phyloP scores from a whole-genome alignment of 169 alveolate genomes.

The Cryptosporidium felis region DNA sequence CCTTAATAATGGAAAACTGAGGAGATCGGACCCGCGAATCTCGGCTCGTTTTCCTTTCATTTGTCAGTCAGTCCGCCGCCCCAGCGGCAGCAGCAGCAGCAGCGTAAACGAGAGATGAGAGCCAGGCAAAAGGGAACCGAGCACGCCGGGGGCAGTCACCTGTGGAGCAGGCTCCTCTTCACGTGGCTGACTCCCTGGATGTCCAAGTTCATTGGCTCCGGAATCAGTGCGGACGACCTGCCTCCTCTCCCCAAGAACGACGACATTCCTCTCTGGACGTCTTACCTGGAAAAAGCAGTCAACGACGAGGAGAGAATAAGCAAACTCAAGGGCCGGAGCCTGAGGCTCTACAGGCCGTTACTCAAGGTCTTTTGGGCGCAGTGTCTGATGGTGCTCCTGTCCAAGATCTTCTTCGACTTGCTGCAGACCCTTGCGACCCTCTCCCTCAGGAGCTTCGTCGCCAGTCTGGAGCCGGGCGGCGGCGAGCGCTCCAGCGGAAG shows the following conservation, averaged over 20 bases:
- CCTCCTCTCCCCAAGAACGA: conserved; percentile 59
- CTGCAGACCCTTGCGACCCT: conserved; percentile 50
- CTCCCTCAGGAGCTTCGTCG: conserved; percentile 50
- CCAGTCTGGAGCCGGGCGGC: conserved; percentile 34
- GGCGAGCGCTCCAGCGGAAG: neutral
- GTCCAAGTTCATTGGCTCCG: conserved; percentile 35
- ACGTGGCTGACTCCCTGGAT: conserved; percentile 69
- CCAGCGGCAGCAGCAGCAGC: neutral
- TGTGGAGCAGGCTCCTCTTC: conserved; percentile 46
- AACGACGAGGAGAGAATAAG: conserved; percentile 59
- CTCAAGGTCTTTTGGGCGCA: conserved; percentile 55
- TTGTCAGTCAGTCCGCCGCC: too few relatives aligned
- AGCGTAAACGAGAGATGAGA: neutral
- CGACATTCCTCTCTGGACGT: conserved; percentile 24
- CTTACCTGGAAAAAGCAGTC: conserved; percentile 36
- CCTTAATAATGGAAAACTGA: too few relatives aligned
- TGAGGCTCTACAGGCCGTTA: conserved; percentile 35
- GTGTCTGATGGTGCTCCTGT: conserved; percentile 5
- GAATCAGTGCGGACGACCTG: conserved; percentile 42
- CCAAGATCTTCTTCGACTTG: conserved; percentile 23
- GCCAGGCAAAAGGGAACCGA: neutral
- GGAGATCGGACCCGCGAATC: too few relatives aligned
- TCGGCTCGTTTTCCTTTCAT: too few relatives aligned
- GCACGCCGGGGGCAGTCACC: conserved; percentile 46
- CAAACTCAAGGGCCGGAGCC: conserved; percentile 18